A percentile compares a stretch with the other conserved stretches of the same genome.
Conservation (phyloP, 139 green algal species). For the Desmodesmus armatus region DNA sequence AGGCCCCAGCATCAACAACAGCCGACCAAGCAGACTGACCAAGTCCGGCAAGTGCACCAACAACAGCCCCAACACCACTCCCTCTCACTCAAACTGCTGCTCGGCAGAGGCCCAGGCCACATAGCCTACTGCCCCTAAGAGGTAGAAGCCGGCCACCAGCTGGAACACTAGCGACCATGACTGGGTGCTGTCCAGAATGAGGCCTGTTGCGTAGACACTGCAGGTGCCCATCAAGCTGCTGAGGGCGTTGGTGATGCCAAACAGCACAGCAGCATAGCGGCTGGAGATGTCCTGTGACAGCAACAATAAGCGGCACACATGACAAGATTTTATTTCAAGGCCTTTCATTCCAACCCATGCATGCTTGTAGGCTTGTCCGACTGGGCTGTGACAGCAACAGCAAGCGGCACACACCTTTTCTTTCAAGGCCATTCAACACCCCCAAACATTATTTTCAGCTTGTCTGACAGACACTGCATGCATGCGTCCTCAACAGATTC, state of each 20-base stretch:
- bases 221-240: slow-evolving; percentile 69
- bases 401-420: no score
- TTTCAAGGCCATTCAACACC: no score
- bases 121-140: slow-evolving; percentile 63
- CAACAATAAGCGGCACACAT: background rate
- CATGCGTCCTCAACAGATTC: no score
- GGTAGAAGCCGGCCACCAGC: slow-evolving; percentile 66
- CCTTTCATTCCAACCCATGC: no score
- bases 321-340: background rate
- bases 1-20: no score
- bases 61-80: background rate
- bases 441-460: no score
- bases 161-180: slow-evolving; percentile 74
- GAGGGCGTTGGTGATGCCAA: slow-evolving; percentile 83
- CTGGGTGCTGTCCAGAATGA: slow-evolving; percentile 70
- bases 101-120: slow-evolving; percentile 63
- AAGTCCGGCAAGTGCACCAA: no score
- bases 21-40: no score
- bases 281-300: slow-evolving; percentile 82
- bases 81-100: slow-evolving; percentile 70
- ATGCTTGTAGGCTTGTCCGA: background rate
- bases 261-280: slow-evolving; percentile 75
- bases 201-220: slow-evolving; percentile 69
- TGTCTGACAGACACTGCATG: no score
- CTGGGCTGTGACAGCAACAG: no score